Conservation (phyloP, 441 rosid genomes). For the Macaranga tanarius region DNA sequence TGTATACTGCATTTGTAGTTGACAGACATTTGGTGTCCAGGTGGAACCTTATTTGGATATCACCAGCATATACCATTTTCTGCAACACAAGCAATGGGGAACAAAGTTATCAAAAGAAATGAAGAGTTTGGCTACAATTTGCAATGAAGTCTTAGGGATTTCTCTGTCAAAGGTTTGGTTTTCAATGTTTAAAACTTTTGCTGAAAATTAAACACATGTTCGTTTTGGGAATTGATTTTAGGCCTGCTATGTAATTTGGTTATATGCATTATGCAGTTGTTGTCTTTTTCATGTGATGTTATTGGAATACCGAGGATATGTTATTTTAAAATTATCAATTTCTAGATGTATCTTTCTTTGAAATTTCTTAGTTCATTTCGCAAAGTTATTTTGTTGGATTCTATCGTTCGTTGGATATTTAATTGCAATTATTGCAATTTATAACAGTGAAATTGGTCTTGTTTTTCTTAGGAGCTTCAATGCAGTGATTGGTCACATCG, state of each 20-base stretch:
- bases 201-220: background rate
- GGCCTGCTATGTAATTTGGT: slow-evolving; percentile 2
- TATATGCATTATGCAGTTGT: no score
- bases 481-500: slow-evolving; percentile 96
- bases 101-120: slow-evolving; percentile 58
- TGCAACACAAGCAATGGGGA: slow-evolving; percentile 60
- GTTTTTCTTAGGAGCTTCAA: slow-evolving; percentile 77
- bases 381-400: background rate
- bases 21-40: slow-evolving; percentile 38
- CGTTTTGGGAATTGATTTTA: background rate
- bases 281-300: background rate
- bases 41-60: slow-evolving; percentile 83
- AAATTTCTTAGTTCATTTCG: background rate
- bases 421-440: slow-evolving; percentile 17
- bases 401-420: slow-evolving; percentile 7
- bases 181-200: background rate
- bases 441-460: slow-evolving; percentile 22
- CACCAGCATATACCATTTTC: slow-evolving; percentile 43
- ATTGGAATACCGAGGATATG: slow-evolving; percentile 7
- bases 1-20: background rate
- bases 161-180: slow-evolving; percentile 74
- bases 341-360: background rate
- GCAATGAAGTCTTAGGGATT: slow-evolving; percentile 62
- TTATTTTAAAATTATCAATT: background rate
- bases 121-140: slow-evolving; percentile 71